A percentile compares a stretch with the other conserved stretches of the same genome.
Evolutionary conservation across 306 rosid genomes (phyloP).

Genomic region (Castanospermum australe): DNA sequence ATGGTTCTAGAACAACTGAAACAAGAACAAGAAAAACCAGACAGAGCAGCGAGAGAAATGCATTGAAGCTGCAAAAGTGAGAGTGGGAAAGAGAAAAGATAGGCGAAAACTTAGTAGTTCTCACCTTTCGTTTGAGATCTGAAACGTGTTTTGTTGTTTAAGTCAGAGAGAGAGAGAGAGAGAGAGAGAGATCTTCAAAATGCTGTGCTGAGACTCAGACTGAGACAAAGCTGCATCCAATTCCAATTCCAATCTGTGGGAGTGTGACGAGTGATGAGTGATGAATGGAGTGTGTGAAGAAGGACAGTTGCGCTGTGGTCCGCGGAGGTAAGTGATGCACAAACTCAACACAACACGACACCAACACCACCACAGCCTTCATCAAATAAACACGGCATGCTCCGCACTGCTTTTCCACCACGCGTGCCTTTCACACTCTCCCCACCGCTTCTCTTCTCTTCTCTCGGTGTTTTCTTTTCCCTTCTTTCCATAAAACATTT

Average conservation of each 20-base stretch:
- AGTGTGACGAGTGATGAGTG: not conserved
- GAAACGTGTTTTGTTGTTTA: slow-evolving; percentile 18
- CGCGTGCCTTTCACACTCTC: slow-evolving; percentile 52
- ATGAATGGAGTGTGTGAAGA: slow-evolving; percentile 13
- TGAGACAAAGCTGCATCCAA: not conserved
- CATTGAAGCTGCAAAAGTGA: not conserved
- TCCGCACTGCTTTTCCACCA: not conserved
- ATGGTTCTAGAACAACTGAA: not conserved
- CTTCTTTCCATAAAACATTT: not conserved
- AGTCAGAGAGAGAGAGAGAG: not conserved
- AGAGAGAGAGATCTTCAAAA: slow-evolving; percentile 25
- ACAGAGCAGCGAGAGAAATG: not conserved
- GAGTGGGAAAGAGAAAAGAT: not conserved
- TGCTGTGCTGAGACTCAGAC: not conserved
- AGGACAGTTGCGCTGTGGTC: slow-evolving; percentile 31
- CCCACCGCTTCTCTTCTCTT: slow-evolving; percentile 7
- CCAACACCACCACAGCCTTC: not conserved
- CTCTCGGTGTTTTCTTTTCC: slow-evolving; percentile 25
- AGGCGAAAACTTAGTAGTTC: not conserved
- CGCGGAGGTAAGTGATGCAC: not conserved
- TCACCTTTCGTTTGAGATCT: slow-evolving; percentile 46
- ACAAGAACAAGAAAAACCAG: too few species aligned
- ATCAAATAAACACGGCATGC: not conserved
- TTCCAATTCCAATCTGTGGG: not conserved
- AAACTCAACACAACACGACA: slow-evolving; percentile 4